Evolutionary conservation across 2,329 filamentous ascomycete species (phyloP).

Genomic region (Colletotrichum trifolii): DNA sequence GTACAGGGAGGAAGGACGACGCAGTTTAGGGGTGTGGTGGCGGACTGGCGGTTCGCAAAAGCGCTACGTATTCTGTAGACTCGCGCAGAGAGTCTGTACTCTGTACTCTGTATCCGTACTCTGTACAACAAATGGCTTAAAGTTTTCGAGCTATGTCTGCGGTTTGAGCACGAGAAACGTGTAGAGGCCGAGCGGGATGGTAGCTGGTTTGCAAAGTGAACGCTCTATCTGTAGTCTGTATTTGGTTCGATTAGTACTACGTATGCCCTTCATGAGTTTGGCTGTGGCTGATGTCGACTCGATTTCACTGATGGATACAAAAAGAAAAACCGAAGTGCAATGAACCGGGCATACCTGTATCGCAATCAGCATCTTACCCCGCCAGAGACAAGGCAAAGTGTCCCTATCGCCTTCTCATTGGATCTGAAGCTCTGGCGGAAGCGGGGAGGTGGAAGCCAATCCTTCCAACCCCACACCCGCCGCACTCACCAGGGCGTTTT

Average conservation of each 20-base stretch:
- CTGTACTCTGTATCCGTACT: no score
- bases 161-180: conserved; percentile 16
- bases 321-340: no score
- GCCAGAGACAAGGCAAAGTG: conserved; percentile 28
- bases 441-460: conserved; percentile 25
- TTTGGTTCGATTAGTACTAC: no score
- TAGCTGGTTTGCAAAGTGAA: no score
- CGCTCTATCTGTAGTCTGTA: no score
- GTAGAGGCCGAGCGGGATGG: conserved; percentile 1
- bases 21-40: neutral
- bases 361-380: conserved; percentile 13
- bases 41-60: no score
- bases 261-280: no score
- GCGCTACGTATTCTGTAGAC: no score
- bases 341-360: no score
- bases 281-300: no score
- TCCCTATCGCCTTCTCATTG: conserved; percentile 16
- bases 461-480: conserved; percentile 22
- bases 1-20: neutral
- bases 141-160: neutral
- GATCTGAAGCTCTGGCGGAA: conserved; percentile 13
- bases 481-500: neutral
- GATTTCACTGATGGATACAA: no score
- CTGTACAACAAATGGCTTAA: neutral
- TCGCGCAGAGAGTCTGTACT: no score